phyloP scores from a whole-genome alignment of 2,329 filamentous ascomycete species.

The Corynespora cassiicola region DNA sequence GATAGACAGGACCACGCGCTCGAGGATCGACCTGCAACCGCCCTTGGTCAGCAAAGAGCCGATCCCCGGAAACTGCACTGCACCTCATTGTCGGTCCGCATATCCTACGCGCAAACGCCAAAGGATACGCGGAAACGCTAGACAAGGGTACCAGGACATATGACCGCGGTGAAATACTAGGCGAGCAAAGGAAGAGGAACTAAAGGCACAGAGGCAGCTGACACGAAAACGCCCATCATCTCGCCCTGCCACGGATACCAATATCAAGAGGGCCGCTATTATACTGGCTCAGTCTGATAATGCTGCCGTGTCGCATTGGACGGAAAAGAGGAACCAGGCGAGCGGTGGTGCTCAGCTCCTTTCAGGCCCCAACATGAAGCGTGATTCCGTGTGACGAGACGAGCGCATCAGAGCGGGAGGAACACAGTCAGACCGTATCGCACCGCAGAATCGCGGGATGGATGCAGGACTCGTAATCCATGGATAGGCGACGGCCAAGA shows the following conservation, averaged over 20 bases:
- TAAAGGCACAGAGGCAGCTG: conserved; percentile 4
- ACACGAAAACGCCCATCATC: conserved; percentile 2
- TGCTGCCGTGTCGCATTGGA: neutral
- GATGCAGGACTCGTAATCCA: too few relatives aligned
- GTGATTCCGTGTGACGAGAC: neutral
- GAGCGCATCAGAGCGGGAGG: neutral
- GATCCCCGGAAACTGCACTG: conserved; percentile 32
- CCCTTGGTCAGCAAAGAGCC: conserved; percentile 16
- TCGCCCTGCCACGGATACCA: neutral
- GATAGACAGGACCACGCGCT: conserved; percentile 7
- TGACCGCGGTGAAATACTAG: conserved; percentile 11
- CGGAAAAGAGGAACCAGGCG: conserved; percentile 3
- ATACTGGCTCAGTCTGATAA: conserved; percentile 1
- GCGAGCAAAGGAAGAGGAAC: conserved; percentile 5
- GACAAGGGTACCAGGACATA: conserved; percentile 19
- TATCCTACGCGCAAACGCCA: conserved; percentile 14
- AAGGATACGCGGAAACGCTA: conserved; percentile 17
- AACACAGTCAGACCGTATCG: conserved; percentile 16
- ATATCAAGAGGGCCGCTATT: too few relatives aligned
- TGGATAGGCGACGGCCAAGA: conserved; percentile 3
- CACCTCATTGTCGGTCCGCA: conserved; percentile 24
- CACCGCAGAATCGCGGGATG: conserved; percentile 1
- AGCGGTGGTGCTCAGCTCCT: conserved; percentile 2
- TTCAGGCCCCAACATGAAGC: neutral
- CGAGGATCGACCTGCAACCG: conserved; percentile 9